These are phyloP conservation scores for Malassezia equina DNA, from an alignment of 1,284 basidiomycete species.

Conservation along the genomic window DNA sequence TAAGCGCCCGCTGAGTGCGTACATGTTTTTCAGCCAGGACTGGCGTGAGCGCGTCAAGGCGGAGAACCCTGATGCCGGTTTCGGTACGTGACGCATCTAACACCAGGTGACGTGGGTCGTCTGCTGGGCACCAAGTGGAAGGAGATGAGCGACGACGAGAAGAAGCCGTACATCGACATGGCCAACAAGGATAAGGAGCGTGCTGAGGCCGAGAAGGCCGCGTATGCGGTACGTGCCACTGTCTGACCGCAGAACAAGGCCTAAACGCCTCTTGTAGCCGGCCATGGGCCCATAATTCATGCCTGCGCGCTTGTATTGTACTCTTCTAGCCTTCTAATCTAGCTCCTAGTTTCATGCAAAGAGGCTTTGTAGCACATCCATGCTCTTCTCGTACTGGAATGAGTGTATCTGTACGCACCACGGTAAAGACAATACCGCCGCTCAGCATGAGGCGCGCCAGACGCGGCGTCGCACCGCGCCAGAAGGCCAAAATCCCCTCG, in stretches of 20 bases:
- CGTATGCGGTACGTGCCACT: slow-evolving; percentile 53
- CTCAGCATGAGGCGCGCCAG: slow-evolving; percentile 57
- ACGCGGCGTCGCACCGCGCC: slow-evolving; percentile 73
- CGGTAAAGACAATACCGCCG: slow-evolving; percentile 88
- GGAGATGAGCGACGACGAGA: slow-evolving; percentile 69
- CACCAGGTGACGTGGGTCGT: slow-evolving; percentile 67
- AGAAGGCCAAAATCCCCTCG: slow-evolving; percentile 77
- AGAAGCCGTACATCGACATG: slow-evolving; percentile 85
- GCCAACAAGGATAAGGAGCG: slow-evolving; percentile 75
- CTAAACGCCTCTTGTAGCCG: background rate
- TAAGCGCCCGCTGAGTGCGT: slow-evolving; percentile 82
- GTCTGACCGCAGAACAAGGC: slow-evolving; percentile 8
- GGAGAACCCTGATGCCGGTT: slow-evolving; percentile 86
- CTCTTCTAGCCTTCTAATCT: background rate
- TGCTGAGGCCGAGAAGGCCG: slow-evolving; percentile 68
- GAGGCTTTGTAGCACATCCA: slow-evolving; percentile 12
- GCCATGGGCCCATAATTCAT: background rate
- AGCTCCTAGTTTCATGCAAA: slow-evolving; percentile 1
- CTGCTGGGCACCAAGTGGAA: slow-evolving; percentile 82
- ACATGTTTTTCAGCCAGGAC: slow-evolving; percentile 97
- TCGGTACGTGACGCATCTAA: slow-evolving; percentile 55
- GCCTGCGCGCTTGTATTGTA: background rate
- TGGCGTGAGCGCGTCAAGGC: slow-evolving; percentile 86
- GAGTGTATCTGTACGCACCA: slow-evolving; percentile 53
- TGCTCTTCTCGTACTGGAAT: slow-evolving; percentile 15